phyloP scores from a whole-genome alignment of 2,329 filamentous ascomycete genomes.

The Colletotrichum sp. region DNA sequence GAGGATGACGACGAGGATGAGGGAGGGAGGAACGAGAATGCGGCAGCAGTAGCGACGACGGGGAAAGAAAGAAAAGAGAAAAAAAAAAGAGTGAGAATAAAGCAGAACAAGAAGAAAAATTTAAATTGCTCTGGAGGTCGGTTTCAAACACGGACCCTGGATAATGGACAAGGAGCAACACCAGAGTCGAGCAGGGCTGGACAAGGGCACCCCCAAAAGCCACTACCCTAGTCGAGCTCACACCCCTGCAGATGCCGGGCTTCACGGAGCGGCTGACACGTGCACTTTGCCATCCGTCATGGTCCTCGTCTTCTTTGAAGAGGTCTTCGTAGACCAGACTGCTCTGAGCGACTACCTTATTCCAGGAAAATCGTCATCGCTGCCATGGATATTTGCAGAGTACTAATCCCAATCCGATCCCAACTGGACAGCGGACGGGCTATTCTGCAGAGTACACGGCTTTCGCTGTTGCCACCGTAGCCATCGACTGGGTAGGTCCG shows the following conservation, averaged over 20 bases:
- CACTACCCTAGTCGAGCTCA: conserved; percentile 5
- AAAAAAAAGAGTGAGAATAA: too few species aligned
- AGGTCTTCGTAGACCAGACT: background rate
- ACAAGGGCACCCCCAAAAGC: conserved; percentile 10
- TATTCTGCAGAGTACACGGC: background rate
- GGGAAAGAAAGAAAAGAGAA: background rate
- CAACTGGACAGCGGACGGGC: background rate
- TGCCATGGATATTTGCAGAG: background rate
- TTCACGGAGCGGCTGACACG: conserved; percentile 7
- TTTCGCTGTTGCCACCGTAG: background rate
- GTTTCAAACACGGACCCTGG: conserved; percentile 5
- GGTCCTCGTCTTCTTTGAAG: background rate
- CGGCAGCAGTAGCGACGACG: too few species aligned
- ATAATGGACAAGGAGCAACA: background rate
- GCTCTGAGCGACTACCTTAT: background rate
- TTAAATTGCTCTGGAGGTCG: background rate
- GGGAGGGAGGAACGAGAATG: too few species aligned
- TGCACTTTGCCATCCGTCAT: background rate
- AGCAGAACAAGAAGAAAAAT: background rate
- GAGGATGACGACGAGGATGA: too few species aligned
- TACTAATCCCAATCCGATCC: background rate
- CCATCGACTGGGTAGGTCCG: background rate
- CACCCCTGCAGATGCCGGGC: conserved; percentile 14
- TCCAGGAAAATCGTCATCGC: background rate
- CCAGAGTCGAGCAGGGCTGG: background rate